phyloP scores from a whole-genome alignment of 139 green algal species.

The Chlamydomonas sphaeroides region DNA sequence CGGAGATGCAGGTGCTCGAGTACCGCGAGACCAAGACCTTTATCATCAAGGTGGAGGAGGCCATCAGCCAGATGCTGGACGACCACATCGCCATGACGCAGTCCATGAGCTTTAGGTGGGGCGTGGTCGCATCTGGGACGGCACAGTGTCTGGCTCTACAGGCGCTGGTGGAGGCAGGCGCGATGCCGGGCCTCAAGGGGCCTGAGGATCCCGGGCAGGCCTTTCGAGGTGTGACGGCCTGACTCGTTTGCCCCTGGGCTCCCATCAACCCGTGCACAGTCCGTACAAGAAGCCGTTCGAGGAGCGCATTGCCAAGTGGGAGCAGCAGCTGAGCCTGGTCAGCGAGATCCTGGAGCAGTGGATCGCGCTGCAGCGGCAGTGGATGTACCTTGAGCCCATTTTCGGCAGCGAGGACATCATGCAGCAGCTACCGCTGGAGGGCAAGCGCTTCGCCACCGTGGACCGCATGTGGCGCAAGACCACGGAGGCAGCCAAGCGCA shows the following conservation, averaged over 20 bases:
- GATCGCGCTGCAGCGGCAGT: constrained; percentile 77
- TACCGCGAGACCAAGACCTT: constrained; percentile 84
- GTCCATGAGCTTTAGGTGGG: constrained; percentile 52
- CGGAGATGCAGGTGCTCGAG: constrained; percentile 74
- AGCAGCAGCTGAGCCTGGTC: constrained; percentile 73
- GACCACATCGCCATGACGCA: constrained; percentile 89
- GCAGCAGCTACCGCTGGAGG: constrained; percentile 86
- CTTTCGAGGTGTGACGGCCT: not conserved
- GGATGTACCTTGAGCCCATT: constrained; percentile 92
- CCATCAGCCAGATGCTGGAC: constrained; percentile 81
- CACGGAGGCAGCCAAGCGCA: constrained; percentile 63
- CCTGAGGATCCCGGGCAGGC: too few relatives aligned
- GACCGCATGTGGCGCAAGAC: constrained; percentile 83
- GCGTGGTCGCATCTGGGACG: too few relatives aligned
- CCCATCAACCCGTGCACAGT: not conserved
- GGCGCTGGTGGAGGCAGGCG: too few relatives aligned
- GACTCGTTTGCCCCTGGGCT: not conserved
- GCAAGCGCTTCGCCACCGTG: constrained; percentile 82
- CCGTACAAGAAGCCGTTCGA: constrained; percentile 89
- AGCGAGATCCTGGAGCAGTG: constrained; percentile 85
- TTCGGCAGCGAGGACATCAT: constrained; percentile 86
- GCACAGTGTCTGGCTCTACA: too few relatives aligned
- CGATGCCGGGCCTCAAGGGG: too few relatives aligned
- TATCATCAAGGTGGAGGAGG: constrained; percentile 87
- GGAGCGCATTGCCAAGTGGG: constrained; percentile 81